Base-by-base conservation (phyloP, 306 rosid species). In the Lathyrus oleraceus region DNA sequence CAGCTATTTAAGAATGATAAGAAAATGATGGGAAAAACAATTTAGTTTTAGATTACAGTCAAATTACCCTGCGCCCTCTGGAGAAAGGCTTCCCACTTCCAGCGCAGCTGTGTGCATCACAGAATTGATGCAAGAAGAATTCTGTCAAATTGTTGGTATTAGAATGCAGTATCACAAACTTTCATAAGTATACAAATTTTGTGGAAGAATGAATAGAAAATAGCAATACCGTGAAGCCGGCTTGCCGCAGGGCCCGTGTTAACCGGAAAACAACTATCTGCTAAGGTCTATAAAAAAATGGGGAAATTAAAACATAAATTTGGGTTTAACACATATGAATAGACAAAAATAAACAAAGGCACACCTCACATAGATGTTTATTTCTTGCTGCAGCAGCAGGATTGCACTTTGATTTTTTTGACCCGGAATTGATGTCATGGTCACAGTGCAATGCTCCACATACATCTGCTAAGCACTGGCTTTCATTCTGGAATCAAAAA, bases 391-490 rank as follows among this genome's bases (percentile, higher is more conserved):
- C 87, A 5, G 96, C 94, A 40, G 94, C 84, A 58, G 96, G 87
- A 73, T 87, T 87, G 87, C 96, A 90, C 79, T 84, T 90, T 14
- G 88, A 81, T 71, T 84, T 89, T 52, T 78, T 80, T 15, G 82
- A 77, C 16, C 69, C 67, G n/a, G 80, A 76, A 76, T 78, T 85
- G 71, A 81, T 74, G 25, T 60, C 82, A 36, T 60, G 76, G 70
- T 90, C 91, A 79, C 96, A 87, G 71, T 90, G 94, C 72, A 90
- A 75, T 2, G 96, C 91, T 21, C 94, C 96, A 70, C 96, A 90
- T 60, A 77, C 64, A 74, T 90, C 88, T 69, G 94, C 91, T 78
- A 90, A 79, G 86, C 96, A 90, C 81, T 71, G 78, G 67, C 86
- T 73, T 70, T 87, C 84, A 78, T 75, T 90, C 96, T 90, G 85